Base-by-base conservation (phyloP, 208 protist species). In the Tetramitus jugosus region DNA sequence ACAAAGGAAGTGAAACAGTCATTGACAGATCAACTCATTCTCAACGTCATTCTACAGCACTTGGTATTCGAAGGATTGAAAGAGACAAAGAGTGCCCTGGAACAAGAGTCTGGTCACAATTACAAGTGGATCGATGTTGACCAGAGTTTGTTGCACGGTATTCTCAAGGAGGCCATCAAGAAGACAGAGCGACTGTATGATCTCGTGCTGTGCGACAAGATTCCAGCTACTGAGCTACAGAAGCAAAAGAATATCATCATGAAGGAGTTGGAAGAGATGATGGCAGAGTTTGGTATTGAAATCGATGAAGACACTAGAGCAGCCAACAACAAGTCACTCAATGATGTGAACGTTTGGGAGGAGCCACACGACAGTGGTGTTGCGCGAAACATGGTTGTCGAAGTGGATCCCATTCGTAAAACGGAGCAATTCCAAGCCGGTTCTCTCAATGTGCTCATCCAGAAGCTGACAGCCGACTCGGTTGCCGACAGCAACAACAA, bases 51-150 rank as follows among this genome's bases (percentile, higher is more conserved):
- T 20, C 8, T 53, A 6, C 67, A 74, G 53, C 67, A 74, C 53
- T 53, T 74, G 37, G 2, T 2, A 56, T 74, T 74, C 37, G 67
- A 74, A 74, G 43, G 67, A 37, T 74, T 74, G 42, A 74, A 74
- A n/a, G 23, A 53, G 37, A 74, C 67, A 20, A 74, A 52, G 37
- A 52, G 31, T 39, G 8, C 2, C 29, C 20, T 74, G 0, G 67
- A 74, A 53, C 42, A 74, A 53, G 67, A 74, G 20, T 26, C 8
- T 37, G 29, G 31, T n/a, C 10, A 39, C 10, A 10, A 8, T 31
- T 49, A 49, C 35, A 31, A 39, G 23, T 7, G 29, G 33, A 74
- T 74, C 23, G 67, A 74, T 53, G 42, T 74, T 4, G 67, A 74
- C 37, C 40, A 74, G 53, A 39, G n/a, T 53, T 53, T 74, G 53